Evolutionary conservation across 768 basidiomycete species (phyloP).

Genomic region (Clitopilus hobsonii): DNA sequence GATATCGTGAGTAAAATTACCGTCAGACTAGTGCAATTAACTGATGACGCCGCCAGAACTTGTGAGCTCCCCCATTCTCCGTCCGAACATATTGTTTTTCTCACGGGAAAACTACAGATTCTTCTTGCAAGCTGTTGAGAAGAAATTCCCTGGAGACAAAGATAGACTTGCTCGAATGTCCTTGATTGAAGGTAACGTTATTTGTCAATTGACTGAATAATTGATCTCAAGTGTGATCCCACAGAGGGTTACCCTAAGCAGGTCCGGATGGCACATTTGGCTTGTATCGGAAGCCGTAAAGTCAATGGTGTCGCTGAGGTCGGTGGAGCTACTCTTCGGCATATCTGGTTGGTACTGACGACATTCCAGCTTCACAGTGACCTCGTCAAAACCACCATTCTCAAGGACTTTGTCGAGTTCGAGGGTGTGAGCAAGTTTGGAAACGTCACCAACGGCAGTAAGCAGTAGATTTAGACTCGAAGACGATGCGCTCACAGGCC

Average conservation of each 20-base stretch:
- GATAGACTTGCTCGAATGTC: conserved; percentile 83
- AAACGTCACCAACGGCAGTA: conserved; percentile 92
- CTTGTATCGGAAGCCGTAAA: conserved; percentile 80
- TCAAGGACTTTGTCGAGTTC: conserved; percentile 93
- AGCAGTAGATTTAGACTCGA: conserved; percentile 23
- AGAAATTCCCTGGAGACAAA: conserved; percentile 83
- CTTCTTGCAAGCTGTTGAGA: conserved; percentile 86
- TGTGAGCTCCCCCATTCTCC: conserved; percentile 28
- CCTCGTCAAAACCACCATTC: conserved; percentile 76
- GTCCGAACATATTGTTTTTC: background rate
- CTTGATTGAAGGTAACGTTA: conserved; percentile 71
- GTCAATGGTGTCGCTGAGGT: conserved; percentile 97
- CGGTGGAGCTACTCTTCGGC: conserved; percentile 4
- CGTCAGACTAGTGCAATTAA: background rate
- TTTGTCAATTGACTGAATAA: background rate
- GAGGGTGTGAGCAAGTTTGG: conserved; percentile 83
- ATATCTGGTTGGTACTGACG: background rate
- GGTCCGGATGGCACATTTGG: conserved; percentile 88
- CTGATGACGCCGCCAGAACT: conserved; percentile 31
- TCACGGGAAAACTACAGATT: conserved; percentile 34
- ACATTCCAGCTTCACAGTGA: conserved; percentile 71
- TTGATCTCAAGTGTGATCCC: background rate
- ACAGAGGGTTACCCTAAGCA: conserved; percentile 83
- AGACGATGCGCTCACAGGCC: background rate
- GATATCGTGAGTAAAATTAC: conserved; percentile 59